Conservation (phyloP, 768 basidiomycete genomes). For the Lactarius tabidus region DNA sequence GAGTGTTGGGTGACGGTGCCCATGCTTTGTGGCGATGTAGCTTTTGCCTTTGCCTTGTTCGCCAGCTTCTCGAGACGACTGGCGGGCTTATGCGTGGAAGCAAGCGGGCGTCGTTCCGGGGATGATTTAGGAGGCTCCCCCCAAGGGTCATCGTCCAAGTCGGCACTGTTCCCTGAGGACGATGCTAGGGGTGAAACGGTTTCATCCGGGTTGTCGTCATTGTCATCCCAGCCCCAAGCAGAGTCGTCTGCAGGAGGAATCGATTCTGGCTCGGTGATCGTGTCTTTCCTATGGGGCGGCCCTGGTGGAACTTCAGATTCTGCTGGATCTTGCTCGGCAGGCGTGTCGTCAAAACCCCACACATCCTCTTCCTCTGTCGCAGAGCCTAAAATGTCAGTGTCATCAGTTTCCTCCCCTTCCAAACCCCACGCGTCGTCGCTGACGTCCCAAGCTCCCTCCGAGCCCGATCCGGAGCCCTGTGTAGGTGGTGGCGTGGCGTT, state of each 20-base stretch:
- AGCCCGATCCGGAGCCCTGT: slow-evolving; percentile 17
- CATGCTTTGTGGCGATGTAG: slow-evolving; percentile 10
- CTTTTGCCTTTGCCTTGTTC: slow-evolving; percentile 46
- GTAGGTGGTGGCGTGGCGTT: not conserved
- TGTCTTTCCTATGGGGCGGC: slow-evolving; percentile 7
- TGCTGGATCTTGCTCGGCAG: slow-evolving; percentile 39
- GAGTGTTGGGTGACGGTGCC: slow-evolving; percentile 24
- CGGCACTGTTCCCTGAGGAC: slow-evolving; percentile 37
- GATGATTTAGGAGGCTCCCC: slow-evolving; percentile 40
- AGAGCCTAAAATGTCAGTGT: slow-evolving; percentile 24
- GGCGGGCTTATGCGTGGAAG: slow-evolving; percentile 46
- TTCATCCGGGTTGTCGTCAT: slow-evolving; percentile 34
- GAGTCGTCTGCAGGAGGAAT: slow-evolving; percentile 35
- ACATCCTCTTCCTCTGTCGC: slow-evolving; percentile 31
- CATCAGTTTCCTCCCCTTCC: slow-evolving; percentile 37
- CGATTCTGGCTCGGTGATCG: slow-evolving; percentile 28
- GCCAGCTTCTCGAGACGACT: slow-evolving; percentile 56
- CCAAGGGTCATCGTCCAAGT: slow-evolving; percentile 70
- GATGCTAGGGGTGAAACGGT: slow-evolving; percentile 3
- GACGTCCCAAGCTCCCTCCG: slow-evolving; percentile 22
- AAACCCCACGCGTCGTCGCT: slow-evolving; percentile 44
- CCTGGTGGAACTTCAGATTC: slow-evolving; percentile 10
- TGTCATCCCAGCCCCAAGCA: slow-evolving; percentile 78
- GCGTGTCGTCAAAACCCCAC: slow-evolving; percentile 41
- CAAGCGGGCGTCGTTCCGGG: slow-evolving; percentile 30